Conservation (phyloP, 192 early-diverging fungal genomes). For the Funneliformis mosseae region DNA sequence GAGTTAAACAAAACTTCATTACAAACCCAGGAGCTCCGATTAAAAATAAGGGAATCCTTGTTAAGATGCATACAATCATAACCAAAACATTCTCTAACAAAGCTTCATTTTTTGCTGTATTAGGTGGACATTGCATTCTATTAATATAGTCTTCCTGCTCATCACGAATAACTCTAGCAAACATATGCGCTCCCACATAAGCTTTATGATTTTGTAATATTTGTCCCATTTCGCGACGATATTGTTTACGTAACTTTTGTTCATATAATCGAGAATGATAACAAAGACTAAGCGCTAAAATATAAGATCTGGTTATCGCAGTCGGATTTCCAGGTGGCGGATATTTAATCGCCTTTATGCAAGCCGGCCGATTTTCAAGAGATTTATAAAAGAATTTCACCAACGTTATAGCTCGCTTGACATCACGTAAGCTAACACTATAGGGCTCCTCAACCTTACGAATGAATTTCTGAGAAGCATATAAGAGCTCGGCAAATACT, state of each 20-base stretch:
- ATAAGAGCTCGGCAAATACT: slow-evolving; percentile 1
- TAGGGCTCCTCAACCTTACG: slow-evolving; percentile 10
- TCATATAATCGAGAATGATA: neutral
- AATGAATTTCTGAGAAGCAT: slow-evolving; percentile 1
- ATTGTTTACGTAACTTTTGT: neutral
- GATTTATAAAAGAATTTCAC: neutral
- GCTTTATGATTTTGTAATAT: slow-evolving; percentile 13
- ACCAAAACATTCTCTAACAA: neutral
- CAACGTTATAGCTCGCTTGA: slow-evolving; percentile 15
- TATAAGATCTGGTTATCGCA: neutral
- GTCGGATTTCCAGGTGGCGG: neutral
- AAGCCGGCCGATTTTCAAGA: neutral
- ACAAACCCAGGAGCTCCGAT: slow-evolving; percentile 29
- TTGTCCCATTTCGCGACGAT: neutral
- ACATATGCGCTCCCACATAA: neutral
- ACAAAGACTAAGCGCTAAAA: slow-evolving; percentile 15
- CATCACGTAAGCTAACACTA: slow-evolving; percentile 33
- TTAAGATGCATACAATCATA: slow-evolving; percentile 14
- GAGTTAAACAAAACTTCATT: neutral
- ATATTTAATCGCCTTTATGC: neutral
- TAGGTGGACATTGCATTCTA: neutral
- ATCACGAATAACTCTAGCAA: neutral
- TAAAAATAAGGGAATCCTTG: slow-evolving; percentile 7
- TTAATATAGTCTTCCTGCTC: slow-evolving; percentile 17
- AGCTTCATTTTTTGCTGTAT: neutral